Base-by-base conservation (phyloP, 2,329 filamentous ascomycete species). In the Scorias spongiosa region DNA sequence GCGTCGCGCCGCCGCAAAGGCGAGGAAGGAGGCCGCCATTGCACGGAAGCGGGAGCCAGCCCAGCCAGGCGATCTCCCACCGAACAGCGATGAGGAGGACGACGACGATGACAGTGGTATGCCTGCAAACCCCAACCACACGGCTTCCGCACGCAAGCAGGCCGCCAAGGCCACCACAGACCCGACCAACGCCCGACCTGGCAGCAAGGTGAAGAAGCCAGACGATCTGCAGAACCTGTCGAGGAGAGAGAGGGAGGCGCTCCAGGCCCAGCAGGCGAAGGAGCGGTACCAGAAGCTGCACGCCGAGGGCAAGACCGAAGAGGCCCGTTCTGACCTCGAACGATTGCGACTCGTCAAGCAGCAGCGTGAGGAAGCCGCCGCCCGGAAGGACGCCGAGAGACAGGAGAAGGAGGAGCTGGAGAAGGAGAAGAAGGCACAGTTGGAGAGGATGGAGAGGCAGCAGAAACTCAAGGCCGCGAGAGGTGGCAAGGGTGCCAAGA, bases 301-400 rank as follows among this genome's bases (percentile, higher is more conserved):
- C 58, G 84, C 87, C 45, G 83, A 87, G 59, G 89, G 89, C 57
- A 96, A 96, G 78, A 96, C 91, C 39, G 91, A 98, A 48, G 84
- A 95, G 71, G 88, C 89, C 40, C 82, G 85, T 62, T 81, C 84
- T 5, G 91, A 98, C 65, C 60, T 96, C 53, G 89, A 86, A 46
- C 76, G 91, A 44, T 67, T 98, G 57, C 78, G 71, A 62, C 61
- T 89, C 47, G 86, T 98, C 52, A 78, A 80, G 40, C 85, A 94
- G 72, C 82, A 86, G 68, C 77, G 91, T 50, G 88, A 84, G 57
- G 80, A 81, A 15, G 89, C 93, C 57, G 78, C 84, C 43, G 83
- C 80, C 28, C 71, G 86, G 55, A 88, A 89, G 71, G 76, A 84
- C 68, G 89, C 77, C 1, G 69, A 71, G 57, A 67, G 67, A 37